Conservation (phyloP, 2,329 filamentous ascomycete species). For the Clarireedia paspali region DNA sequence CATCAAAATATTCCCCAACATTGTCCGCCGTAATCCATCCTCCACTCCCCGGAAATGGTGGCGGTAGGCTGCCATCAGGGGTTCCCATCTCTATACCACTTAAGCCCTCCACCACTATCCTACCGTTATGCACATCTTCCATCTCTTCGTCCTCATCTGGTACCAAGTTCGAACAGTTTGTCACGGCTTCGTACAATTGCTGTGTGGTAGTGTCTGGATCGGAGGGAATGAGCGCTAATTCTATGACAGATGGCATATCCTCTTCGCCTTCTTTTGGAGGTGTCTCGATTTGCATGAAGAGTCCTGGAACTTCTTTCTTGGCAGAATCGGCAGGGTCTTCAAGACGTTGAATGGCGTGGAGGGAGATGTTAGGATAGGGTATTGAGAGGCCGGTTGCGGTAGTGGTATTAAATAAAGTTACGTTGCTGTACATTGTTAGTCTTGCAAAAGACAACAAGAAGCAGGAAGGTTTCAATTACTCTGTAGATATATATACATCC, state of each 20-base stretch:
- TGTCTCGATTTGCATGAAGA: conserved; percentile 64
- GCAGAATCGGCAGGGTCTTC: conserved; percentile 32
- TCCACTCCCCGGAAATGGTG: conserved; percentile 62
- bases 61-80: conserved; percentile 47
- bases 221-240: conserved; percentile 57
- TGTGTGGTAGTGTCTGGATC: conserved; percentile 19
- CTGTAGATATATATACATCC: conserved; percentile 51
- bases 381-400: conserved; percentile 57
- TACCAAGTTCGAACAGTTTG: conserved; percentile 67
- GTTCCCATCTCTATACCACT: conserved; percentile 45
- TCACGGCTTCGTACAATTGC: conserved; percentile 55
- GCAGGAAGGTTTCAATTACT: conserved; percentile 34
- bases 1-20: conserved; percentile 75
- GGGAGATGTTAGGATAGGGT: conserved; percentile 65
- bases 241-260: conserved; percentile 58
- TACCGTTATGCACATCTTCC: conserved; percentile 35
- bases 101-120: conserved; percentile 51
- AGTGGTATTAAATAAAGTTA: conserved; percentile 56
- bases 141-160: conserved; percentile 56
- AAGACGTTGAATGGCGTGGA: conserved; percentile 64
- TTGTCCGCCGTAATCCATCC: conserved; percentile 93
- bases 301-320: conserved; percentile 35
- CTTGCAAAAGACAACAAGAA: conserved; percentile 6
- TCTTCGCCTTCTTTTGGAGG: conserved; percentile 46
- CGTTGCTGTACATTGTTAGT: conserved; percentile 33